These are phyloP conservation scores for Penicillium cosmopolitanum DNA, from an alignment of 495 filamentous ascomycete species.

Conservation along the genomic window DNA sequence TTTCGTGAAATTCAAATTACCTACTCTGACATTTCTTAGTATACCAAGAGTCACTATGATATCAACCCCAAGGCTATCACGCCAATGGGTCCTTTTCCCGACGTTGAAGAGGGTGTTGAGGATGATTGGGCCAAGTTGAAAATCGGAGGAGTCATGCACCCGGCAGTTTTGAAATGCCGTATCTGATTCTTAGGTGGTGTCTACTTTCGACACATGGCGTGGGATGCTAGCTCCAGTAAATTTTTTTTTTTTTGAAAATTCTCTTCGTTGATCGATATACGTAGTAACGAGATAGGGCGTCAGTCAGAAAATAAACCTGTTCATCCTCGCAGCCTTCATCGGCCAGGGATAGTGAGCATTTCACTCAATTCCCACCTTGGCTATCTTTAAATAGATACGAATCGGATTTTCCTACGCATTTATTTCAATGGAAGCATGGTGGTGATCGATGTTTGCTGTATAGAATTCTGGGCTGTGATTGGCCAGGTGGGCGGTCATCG, in stretches of 20 bases:
- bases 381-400: too few species aligned
- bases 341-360: too few species aligned
- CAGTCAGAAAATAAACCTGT: too few species aligned
- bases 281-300: too few species aligned
- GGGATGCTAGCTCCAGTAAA: too few species aligned
- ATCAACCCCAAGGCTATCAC: slow-evolving; percentile 67
- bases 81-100: slow-evolving; percentile 66
- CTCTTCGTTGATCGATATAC: too few species aligned
- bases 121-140: neutral
- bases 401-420: too few species aligned
- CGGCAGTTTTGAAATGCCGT: neutral
- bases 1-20: slow-evolving; percentile 6
- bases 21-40: slow-evolving; percentile 28
- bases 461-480: neutral
- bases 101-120: slow-evolving; percentile 53
- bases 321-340: too few species aligned
- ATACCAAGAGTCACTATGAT: slow-evolving; percentile 57
- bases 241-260: too few species aligned
- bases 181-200: neutral
- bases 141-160: neutral
- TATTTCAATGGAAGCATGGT: neutral
- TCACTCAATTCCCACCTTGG: too few species aligned
- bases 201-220: too few species aligned
- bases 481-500: neutral
- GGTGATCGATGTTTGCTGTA: neutral